phyloP scores from a whole-genome alignment of 2,329 filamentous ascomycete genomes.

The Triangularia verruculosa region DNA sequence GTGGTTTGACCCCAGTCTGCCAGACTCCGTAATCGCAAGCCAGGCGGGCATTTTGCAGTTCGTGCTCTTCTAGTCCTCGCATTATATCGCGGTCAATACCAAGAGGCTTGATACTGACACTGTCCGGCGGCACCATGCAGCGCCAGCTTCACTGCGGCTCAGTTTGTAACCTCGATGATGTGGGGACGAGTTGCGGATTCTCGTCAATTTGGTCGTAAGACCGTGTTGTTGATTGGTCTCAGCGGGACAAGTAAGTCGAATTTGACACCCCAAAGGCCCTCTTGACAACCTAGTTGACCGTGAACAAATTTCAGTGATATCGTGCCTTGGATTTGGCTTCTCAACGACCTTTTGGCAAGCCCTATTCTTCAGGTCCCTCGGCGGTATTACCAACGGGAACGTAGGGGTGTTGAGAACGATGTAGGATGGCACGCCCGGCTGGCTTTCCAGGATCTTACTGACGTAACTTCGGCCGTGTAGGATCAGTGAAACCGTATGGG shows the following conservation, averaged over 20 bases:
- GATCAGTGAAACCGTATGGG: slow-evolving; percentile 44
- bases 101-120: neutral
- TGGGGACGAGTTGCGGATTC: slow-evolving; percentile 73
- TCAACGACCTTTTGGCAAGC: slow-evolving; percentile 60
- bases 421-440: slow-evolving; percentile 33
- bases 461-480: slow-evolving; percentile 24
- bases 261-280: neutral
- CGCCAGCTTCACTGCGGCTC: slow-evolving; percentile 75
- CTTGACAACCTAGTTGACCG: neutral
- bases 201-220: slow-evolving; percentile 67
- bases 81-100: neutral
- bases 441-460: neutral
- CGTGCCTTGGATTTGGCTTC: slow-evolving; percentile 69
- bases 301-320: slow-evolving; percentile 42
- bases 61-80: neutral
- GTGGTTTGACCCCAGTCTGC: slow-evolving; percentile 60
- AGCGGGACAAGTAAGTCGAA: slow-evolving; percentile 53
- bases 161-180: slow-evolving; percentile 77
- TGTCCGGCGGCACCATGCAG: slow-evolving; percentile 6
- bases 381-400: slow-evolving; percentile 70
- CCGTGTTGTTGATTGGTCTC: slow-evolving; percentile 73
- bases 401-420: slow-evolving; percentile 73
- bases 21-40: slow-evolving; percentile 64
- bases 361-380: slow-evolving; percentile 61
- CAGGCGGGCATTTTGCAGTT: slow-evolving; percentile 72